Percentiles rank a stretch among this genome's conserved stretches.
These are phyloP conservation scores for Chloroidium sp. DNA, from an alignment of 163 green algal genomes.

Conservation along the genomic window DNA sequence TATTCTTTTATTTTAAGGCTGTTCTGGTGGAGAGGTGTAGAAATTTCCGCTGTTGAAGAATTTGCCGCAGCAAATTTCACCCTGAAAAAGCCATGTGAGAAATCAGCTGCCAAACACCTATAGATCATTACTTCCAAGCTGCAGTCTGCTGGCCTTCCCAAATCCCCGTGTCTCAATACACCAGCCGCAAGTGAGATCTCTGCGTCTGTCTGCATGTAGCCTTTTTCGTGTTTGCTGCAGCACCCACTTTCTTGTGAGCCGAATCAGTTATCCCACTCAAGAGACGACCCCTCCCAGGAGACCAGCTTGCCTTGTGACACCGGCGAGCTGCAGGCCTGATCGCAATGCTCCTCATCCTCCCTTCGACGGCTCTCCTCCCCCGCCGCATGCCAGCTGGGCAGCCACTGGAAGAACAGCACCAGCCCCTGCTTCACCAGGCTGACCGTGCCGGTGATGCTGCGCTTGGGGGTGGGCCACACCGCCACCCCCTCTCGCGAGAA, in stretches of 20 bases:
- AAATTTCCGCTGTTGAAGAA: not conserved
- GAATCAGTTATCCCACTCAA: no score
- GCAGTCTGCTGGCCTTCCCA: not conserved
- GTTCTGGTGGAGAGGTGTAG: not conserved
- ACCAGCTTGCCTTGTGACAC: no score
- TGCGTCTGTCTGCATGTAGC: no score
- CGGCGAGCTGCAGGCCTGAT: no score
- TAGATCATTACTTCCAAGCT: not conserved
- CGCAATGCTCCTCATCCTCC: no score
- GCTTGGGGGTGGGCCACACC: conserved; percentile 27
- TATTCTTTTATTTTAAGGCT: not conserved
- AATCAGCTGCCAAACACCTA: not conserved
- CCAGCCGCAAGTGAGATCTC: no score
- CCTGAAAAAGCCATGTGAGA: not conserved
- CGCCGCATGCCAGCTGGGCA: conserved; percentile 17
- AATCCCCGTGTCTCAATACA: no score
- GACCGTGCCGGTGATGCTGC: conserved; percentile 41
- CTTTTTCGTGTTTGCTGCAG: no score
- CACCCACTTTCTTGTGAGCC: no score
- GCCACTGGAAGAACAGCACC: conserved; percentile 39
- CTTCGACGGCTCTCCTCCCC: not conserved
- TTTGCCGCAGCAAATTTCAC: not conserved
- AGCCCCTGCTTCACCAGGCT: conserved; percentile 38
- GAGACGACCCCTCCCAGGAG: no score
- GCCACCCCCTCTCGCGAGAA: conserved; percentile 41